Base-by-base conservation (phyloP, 176 grass and related monocot genomes). In the Musa acuminata region DNA sequence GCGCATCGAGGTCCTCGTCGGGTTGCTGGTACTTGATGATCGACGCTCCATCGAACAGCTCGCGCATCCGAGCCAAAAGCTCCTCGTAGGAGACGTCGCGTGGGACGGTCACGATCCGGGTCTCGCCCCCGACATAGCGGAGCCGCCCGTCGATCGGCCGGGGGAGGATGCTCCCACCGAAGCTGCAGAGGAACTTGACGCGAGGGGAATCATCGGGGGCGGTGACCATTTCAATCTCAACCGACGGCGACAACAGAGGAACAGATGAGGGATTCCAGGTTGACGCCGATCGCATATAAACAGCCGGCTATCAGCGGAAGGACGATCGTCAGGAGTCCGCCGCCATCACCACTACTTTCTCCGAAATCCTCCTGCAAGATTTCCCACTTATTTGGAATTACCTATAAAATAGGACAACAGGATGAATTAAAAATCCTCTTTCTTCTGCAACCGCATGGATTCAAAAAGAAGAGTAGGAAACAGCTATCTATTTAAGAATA, bases 11-110 rank as follows among this genome's bases (percentile, higher is more conserved):
- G 79, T 99, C 95, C 80, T 99, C 95, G 17, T 94, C 90, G 11
- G 86, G 95, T 20, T 99, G 90, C 88, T 99, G 95, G 81, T 99
- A 99, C 71, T 99, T 99, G 75, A 99, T 91, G 53, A 94, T 55
- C 23, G 87, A 84, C 3, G 70, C 88, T 2, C 85, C 95, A 48
- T 94, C 89, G 17, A 91, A 99, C 51, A 93, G 82, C 80, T 91
- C 95, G 27, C 78, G 71, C 90, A 99, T 87, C 29, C 88, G 80
- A 3, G 75, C 76, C 2, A 89, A 75, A 0, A 99, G 82, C 53
- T 85, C 87, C 9, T 75, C 74, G 73, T 82, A 89, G 16, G 88
- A 82, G 80, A 84, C 67, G 43, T 89, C 70, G 0, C 74, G 80
- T 0, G 95, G 88, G 64, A 89, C 67, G 67, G 89, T 85, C 72